Evolutionary conservation across 768 basidiomycete species (phyloP).

Genomic region (Suillus alpinus): DNA sequence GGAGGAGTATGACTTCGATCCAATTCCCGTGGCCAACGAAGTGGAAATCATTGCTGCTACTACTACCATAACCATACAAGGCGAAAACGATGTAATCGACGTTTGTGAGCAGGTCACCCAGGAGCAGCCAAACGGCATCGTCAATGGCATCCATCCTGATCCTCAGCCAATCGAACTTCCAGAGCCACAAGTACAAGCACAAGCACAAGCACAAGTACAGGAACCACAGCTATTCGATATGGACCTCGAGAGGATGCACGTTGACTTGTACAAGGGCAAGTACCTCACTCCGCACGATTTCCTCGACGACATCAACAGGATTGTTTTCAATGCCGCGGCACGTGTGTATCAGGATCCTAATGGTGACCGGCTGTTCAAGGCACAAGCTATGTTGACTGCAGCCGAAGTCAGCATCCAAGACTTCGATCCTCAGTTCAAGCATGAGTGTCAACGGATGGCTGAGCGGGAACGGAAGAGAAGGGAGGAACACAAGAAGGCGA

Average conservation of each 20-base stretch:
- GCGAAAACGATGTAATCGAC: conserved; percentile 43
- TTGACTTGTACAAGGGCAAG: conserved; percentile 75
- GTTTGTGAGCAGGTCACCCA: conserved; percentile 35
- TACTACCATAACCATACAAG: conserved; percentile 36
- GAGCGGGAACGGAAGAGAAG: conserved; percentile 65
- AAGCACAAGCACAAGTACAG: conserved; percentile 24
- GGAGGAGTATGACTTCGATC: conserved; percentile 74
- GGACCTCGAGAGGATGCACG: conserved; percentile 90
- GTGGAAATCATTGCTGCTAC: conserved; percentile 36
- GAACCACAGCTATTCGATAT: conserved; percentile 69
- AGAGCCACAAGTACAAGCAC: conserved; percentile 15
- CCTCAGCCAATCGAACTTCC: conserved; percentile 17
- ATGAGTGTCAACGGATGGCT: conserved; percentile 90
- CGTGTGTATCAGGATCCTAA: conserved; percentile 53
- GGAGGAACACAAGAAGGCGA: conserved; percentile 45
- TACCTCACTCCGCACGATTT: conserved; percentile 90
- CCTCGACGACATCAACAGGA: conserved; percentile 77
- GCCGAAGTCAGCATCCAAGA: conserved; percentile 83
- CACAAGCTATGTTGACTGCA: conserved; percentile 87
- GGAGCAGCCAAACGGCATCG: conserved; percentile 31
- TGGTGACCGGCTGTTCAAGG: conserved; percentile 69
- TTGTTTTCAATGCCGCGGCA: conserved; percentile 70
- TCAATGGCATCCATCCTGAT: conserved; percentile 35
- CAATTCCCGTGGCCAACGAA: conserved; percentile 23
- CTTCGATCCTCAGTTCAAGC: conserved; percentile 72